Conservation (phyloP, 305 asterid genomes). For the Rubia occidens region DNA sequence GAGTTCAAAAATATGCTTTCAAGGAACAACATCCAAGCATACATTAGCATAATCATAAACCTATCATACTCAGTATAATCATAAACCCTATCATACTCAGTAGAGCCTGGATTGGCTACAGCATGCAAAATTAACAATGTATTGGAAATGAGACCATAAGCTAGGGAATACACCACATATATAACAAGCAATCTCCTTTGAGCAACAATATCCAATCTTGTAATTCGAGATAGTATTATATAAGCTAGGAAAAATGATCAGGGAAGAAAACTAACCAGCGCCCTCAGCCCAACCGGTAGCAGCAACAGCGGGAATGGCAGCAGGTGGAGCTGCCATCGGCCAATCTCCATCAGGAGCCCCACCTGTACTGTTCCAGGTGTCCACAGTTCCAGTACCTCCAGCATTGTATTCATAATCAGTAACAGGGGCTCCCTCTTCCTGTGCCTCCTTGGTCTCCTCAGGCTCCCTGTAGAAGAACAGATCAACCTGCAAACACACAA, state of each 20-base stretch:
- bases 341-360: slow-evolving; percentile 28
- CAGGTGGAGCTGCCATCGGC: slow-evolving; percentile 15
- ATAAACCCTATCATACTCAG: no score
- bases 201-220: no score
- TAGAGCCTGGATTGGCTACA: no score
- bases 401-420: slow-evolving; percentile 24
- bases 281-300: slow-evolving; percentile 18
- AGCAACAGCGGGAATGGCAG: neutral
- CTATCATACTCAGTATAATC: no score
- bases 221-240: neutral
- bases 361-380: slow-evolving; percentile 20
- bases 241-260: neutral
- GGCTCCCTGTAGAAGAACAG: slow-evolving; percentile 48
- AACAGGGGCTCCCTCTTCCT: slow-evolving; percentile 26
- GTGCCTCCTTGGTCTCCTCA: slow-evolving; percentile 21
- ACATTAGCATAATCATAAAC: no score
- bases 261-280: slow-evolving; percentile 19
- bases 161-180: no score
- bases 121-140: no score
- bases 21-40: no score
- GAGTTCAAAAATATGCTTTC: neutral
- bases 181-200: neutral
- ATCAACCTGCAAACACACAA: slow-evolving; percentile 23
- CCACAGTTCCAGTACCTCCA: slow-evolving; percentile 18
- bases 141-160: no score